phyloP scores from a whole-genome alignment of 768 basidiomycete genomes.

The Coprinopsis strossmayeri region DNA sequence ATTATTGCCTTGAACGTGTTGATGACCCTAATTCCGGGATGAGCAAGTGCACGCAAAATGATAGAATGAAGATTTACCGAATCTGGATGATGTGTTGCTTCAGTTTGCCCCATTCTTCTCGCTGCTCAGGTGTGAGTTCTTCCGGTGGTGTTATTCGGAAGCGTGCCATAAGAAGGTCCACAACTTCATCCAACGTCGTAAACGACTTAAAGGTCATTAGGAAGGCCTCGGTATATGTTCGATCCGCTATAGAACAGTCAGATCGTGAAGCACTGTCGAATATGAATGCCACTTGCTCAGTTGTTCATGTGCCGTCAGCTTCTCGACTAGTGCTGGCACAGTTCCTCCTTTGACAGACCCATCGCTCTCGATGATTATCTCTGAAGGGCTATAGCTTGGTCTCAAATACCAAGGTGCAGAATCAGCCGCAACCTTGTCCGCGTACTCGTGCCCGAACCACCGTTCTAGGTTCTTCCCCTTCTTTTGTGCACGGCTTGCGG shows the following conservation, averaged over 20 bases:
- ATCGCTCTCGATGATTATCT: conserved; percentile 83
- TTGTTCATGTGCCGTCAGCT: conserved; percentile 86
- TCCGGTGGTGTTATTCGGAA: conserved; percentile 75
- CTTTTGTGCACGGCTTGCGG: conserved; percentile 26
- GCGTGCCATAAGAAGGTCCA: conserved; percentile 73
- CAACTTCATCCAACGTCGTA: conserved; percentile 74
- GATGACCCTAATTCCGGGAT: conserved; percentile 51
- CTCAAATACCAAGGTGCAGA: conserved; percentile 78
- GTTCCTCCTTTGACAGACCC: conserved; percentile 84
- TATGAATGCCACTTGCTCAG: conserved; percentile 46
- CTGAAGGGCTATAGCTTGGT: conserved; percentile 69
- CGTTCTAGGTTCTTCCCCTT: conserved; percentile 58
- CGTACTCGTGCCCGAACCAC: conserved; percentile 56
- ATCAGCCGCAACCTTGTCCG: conserved; percentile 37
- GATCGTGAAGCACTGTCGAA: conserved; percentile 1
- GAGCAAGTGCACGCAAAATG: not conserved
- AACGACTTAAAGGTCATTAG: conserved; percentile 96
- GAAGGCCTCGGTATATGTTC: conserved; percentile 82
- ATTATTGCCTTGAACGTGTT: conserved; percentile 91
- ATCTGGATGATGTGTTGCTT: conserved; percentile 86
- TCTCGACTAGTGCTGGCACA: conserved; percentile 77
- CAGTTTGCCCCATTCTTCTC: conserved; percentile 72
- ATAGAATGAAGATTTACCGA: conserved; percentile 53
- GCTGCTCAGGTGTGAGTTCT: conserved; percentile 52
- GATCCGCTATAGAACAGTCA: conserved; percentile 38